phyloP scores from a whole-genome alignment of 768 basidiomycete genomes.

The Sarcodon sp. region DNA sequence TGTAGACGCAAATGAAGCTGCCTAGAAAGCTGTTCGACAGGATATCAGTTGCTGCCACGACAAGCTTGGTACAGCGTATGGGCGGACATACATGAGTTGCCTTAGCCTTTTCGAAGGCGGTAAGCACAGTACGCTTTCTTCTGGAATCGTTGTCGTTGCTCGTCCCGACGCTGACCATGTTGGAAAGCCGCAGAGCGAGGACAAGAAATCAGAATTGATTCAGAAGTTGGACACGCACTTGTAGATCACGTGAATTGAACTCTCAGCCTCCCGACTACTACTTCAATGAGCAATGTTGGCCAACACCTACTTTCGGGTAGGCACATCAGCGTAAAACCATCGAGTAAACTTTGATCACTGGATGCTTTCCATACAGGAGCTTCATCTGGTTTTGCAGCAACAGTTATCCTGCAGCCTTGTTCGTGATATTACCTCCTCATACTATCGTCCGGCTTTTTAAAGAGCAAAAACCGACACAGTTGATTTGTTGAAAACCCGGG shows the following conservation, averaged over 20 bases:
- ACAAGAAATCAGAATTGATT: too few relatives aligned
- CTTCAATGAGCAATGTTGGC: conserved; percentile 50
- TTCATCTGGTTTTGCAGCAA: conserved; percentile 66
- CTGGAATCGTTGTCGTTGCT: background rate
- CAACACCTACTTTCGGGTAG: conserved; percentile 55
- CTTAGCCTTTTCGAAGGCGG: background rate
- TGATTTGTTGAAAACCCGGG: conserved; percentile 84
- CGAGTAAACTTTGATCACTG: background rate
- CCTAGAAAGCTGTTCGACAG: conserved; percentile 38
- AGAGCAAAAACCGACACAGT: conserved; percentile 26
- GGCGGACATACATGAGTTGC: background rate
- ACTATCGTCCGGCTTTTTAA: background rate
- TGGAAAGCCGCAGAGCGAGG: too few relatives aligned
- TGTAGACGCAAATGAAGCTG: conserved; percentile 65
- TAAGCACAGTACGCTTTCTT: background rate
- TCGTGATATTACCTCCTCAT: conserved; percentile 11
- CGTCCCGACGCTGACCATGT: background rate
- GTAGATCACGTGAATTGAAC: too few relatives aligned
- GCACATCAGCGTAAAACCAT: conserved; percentile 4
- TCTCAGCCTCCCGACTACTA: background rate
- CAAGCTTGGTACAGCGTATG: background rate
- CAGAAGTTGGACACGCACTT: too few relatives aligned
- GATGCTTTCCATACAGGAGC: conserved; percentile 34
- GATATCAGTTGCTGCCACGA: background rate
- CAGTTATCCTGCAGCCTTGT: conserved; percentile 70